Conservation (phyloP, 2,329 filamentous ascomycete species). For the Sporothrix protearum region DNA sequence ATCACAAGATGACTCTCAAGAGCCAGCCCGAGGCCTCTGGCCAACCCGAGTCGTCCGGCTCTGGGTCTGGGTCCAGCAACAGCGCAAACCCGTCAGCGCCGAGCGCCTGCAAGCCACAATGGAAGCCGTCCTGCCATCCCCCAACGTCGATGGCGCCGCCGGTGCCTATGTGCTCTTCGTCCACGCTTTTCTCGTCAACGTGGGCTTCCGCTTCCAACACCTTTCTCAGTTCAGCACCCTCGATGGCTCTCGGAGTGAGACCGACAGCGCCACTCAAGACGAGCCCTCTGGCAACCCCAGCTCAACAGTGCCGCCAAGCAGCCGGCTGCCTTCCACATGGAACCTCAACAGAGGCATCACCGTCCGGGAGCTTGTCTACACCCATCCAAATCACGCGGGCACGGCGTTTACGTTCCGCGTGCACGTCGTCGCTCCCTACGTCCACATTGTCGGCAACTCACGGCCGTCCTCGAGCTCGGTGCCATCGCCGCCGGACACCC, state of each 20-base stretch:
- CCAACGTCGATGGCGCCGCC: slow-evolving; percentile 56
- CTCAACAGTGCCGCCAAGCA: neutral
- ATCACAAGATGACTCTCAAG: slow-evolving; percentile 3
- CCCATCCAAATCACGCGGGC: neutral
- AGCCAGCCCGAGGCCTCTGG: neutral
- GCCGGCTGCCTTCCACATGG: neutral
- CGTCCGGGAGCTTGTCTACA: neutral
- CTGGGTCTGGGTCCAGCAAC: neutral
- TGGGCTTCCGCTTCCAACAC: slow-evolving; percentile 60
- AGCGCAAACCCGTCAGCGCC: slow-evolving; percentile 38
- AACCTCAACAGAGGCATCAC: neutral
- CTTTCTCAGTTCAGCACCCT: neutral
- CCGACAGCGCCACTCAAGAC: neutral
- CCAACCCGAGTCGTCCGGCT: neutral
- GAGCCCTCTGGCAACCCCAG: neutral
- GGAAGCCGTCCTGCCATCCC: slow-evolving; percentile 58
- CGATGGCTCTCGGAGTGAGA: neutral
- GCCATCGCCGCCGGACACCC: neutral
- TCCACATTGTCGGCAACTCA: neutral
- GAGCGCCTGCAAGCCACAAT: slow-evolving; percentile 52
- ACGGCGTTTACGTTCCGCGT: neutral
- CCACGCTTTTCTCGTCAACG: slow-evolving; percentile 76
- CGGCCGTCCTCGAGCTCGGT: neutral
- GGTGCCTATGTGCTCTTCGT: slow-evolving; percentile 81
- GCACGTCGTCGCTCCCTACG: neutral